Evolutionary conservation across 176 grass and related monocot genomes (phyloP).

Genomic region (Musa itinerans): DNA sequence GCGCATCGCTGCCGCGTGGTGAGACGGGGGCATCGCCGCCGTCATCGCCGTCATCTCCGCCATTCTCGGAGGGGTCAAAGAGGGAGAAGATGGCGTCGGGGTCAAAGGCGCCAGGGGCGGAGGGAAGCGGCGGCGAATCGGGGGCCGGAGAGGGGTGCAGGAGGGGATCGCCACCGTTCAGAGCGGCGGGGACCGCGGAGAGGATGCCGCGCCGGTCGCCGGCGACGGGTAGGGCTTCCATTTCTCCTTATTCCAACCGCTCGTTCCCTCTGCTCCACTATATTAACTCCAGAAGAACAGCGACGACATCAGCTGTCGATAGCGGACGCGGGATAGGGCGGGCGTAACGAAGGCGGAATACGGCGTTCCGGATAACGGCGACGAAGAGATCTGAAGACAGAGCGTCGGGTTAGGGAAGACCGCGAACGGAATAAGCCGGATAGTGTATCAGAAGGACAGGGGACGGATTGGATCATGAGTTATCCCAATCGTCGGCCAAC

Average conservation of each 20-base stretch:
- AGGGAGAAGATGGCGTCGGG: constrained; percentile 3
- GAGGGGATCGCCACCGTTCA: constrained; percentile 55
- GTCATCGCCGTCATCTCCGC: constrained; percentile 16
- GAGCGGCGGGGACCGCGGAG: constrained; percentile 23
- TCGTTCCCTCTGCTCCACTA: background rate
- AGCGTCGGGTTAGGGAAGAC: background rate
- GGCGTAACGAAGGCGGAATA: background rate
- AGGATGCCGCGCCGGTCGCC: constrained; percentile 25
- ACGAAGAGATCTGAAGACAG: no score
- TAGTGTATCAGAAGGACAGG: no score
- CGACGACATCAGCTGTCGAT: background rate
- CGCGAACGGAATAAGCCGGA: no score
- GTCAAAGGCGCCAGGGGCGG: background rate
- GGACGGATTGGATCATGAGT: no score
- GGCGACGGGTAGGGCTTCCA: constrained; percentile 45
- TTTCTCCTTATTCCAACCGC: background rate
- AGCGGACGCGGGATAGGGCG: background rate
- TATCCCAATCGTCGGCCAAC: no score
- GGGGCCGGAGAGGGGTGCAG: constrained; percentile 41
- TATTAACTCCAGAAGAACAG: background rate
- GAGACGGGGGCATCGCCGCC: background rate
- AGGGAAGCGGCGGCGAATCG: constrained; percentile 13
- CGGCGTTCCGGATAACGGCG: background rate
- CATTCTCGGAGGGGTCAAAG: background rate
- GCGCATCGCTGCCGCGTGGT: constrained; percentile 8